phyloP scores from a whole-genome alignment of 805 yeast species.

The Ogataea salicorniae region DNA sequence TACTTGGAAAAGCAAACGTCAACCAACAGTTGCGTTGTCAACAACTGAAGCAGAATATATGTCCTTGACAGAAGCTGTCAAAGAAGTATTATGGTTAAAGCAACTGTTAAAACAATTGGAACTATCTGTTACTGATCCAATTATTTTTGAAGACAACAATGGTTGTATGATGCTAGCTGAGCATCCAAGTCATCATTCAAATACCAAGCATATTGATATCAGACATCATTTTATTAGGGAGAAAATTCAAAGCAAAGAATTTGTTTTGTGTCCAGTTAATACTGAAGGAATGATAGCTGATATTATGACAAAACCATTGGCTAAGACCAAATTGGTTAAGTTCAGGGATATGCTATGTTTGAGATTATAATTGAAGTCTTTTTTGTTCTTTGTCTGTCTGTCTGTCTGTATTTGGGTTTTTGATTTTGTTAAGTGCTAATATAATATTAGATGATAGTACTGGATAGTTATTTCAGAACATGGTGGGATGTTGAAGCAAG shows the following conservation, averaged over 20 bases:
- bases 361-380: background rate
- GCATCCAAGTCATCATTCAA: slow-evolving; percentile 6
- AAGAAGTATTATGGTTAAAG: background rate
- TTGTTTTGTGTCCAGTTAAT: background rate
- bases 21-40: background rate
- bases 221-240: slow-evolving; percentile 7
- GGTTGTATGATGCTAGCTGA: background rate
- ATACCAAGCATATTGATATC: slow-evolving; percentile 8
- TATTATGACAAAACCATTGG: background rate
- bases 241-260: background rate
- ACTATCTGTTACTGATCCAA: slow-evolving; percentile 1
- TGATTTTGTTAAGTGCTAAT: no score
- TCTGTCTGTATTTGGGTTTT: background rate
- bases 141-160: background rate
- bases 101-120: background rate
- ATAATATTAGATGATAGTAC: no score
- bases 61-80: background rate
- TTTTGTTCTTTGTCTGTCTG: background rate
- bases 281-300: slow-evolving; percentile 1
- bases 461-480: no score
- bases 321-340: background rate
- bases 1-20: background rate
- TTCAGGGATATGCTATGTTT: background rate
- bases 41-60: slow-evolving; percentile 5
- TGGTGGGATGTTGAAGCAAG: no score